A percentile compares a stretch with the other conserved stretches of the same genome.
phyloP scores from a whole-genome alignment of 768 basidiomycete species.

The Boletales sp. region DNA sequence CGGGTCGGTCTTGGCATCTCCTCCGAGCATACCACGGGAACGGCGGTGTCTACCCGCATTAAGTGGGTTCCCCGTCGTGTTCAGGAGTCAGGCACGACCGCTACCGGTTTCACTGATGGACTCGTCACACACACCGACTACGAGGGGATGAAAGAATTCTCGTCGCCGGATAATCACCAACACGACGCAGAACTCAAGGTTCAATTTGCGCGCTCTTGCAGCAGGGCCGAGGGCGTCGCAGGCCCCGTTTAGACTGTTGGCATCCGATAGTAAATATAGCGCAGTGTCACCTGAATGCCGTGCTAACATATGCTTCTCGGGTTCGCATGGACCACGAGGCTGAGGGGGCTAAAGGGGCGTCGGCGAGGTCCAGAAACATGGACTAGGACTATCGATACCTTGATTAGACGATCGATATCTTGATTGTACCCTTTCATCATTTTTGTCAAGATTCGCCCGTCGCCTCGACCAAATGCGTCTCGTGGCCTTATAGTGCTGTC shows the following conservation, averaged over 20 bases:
- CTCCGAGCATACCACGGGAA: constrained; percentile 17
- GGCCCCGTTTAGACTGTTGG: background rate
- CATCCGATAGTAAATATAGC: background rate
- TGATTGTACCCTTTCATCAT: no score
- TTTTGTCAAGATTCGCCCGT: no score
- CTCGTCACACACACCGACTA: constrained; percentile 15
- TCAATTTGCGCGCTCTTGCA: background rate
- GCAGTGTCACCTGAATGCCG: background rate
- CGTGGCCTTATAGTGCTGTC: no score
- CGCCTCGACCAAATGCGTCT: no score
- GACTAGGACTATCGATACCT: no score
- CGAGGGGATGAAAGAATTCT: constrained; percentile 11
- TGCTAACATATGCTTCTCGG: background rate
- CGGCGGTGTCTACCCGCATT: constrained; percentile 20
- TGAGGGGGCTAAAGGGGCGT: background rate
- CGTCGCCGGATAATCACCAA: background rate
- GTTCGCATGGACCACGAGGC: background rate
- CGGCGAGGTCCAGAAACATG: background rate
- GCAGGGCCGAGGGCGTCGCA: background rate
- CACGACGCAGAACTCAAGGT: constrained; percentile 1
- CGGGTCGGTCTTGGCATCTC: constrained; percentile 32
- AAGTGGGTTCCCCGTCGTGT: constrained; percentile 17
- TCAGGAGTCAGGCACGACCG: constrained; percentile 13
- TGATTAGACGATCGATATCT: no score
- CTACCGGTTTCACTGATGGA: constrained; percentile 20